A percentile compares a stretch with the other conserved stretches of the same genome.
phyloP scores from a whole-genome alignment of 352 stramenopile genomes.

The Globisporangium sylvaticum region DNA sequence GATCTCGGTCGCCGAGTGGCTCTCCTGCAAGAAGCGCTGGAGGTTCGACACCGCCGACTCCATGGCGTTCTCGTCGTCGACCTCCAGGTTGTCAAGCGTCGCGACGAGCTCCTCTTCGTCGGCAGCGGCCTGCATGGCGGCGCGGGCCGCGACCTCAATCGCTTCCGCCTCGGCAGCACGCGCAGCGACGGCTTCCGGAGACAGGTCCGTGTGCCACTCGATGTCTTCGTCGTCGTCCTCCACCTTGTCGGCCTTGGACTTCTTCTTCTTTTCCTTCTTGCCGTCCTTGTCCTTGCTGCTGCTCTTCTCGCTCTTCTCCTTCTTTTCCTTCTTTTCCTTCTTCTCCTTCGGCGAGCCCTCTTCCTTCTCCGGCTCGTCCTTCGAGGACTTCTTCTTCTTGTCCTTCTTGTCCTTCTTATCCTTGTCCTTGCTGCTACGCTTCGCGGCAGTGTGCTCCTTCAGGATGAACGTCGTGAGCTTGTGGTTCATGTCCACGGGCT shows the following conservation, averaged over 20 bases:
- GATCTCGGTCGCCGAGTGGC: conserved; percentile 53
- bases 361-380: conserved; percentile 67
- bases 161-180: conserved; percentile 78
- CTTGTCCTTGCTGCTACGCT: conserved; percentile 80
- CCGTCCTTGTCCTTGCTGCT: conserved; percentile 63
- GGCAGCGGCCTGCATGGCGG: conserved; percentile 56
- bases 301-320: conserved; percentile 71
- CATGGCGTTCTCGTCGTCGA: conserved; percentile 83
- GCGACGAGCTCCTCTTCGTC: conserved; percentile 56
- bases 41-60: conserved; percentile 69
- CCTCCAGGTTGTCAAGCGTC: conserved; percentile 76
- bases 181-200: conserved; percentile 72
- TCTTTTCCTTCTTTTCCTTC: conserved; percentile 70
- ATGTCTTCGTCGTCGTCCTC: conserved; percentile 67
- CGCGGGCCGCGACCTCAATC: conserved; percentile 71
- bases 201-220: conserved; percentile 86
- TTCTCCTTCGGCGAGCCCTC: conserved; percentile 52
- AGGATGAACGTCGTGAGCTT: conserved; percentile 98
- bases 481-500: conserved; percentile 97
- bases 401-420: conserved; percentile 80
- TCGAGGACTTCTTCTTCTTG: conserved; percentile 53
- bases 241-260: conserved; percentile 51
- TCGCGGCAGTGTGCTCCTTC: conserved; percentile 92
- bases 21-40: conserved; percentile 50
- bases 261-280: conserved; percentile 82